A percentile compares a stretch with the other conserved stretches of the same genome.
These are phyloP conservation scores for Coemansia sp. DNA, from an alignment of 192 early-diverging fungal species.

Conservation along the genomic window DNA sequence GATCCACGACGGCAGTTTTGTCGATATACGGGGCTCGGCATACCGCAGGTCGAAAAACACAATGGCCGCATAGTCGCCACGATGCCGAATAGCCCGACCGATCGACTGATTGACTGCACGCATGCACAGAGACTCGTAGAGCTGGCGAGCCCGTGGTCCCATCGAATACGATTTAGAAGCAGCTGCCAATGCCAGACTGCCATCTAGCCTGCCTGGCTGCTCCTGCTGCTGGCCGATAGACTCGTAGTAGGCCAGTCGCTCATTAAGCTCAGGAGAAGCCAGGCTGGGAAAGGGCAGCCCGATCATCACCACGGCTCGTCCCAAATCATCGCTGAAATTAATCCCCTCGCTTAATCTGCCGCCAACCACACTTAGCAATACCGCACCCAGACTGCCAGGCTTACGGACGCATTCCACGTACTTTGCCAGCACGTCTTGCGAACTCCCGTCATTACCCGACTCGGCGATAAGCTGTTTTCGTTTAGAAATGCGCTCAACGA, in stretches of 20 bases:
- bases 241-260: constrained; percentile 42
- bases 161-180: constrained; percentile 8
- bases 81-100: constrained; percentile 90
- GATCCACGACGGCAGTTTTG: constrained; percentile 71
- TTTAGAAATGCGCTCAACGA: constrained; percentile 53
- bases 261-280: constrained; percentile 69
- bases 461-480: constrained; percentile 78
- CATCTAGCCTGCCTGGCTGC: neutral
- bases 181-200: neutral
- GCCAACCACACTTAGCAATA: constrained; percentile 86
- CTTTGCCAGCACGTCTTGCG: constrained; percentile 50
- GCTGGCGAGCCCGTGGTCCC: constrained; percentile 53
- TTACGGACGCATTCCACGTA: constrained; percentile 58
- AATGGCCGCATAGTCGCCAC: constrained; percentile 81
- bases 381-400: constrained; percentile 55
- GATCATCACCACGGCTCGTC: constrained; percentile 81
- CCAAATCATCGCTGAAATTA: constrained; percentile 85
- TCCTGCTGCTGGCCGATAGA: constrained; percentile 22
- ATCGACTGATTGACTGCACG: constrained; percentile 89
- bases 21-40: constrained; percentile 40
- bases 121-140: constrained; percentile 92
- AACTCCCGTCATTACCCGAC: constrained; percentile 44
- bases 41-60: constrained; percentile 73
- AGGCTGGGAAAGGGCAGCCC: constrained; percentile 86
- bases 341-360: constrained; percentile 94